phyloP scores from a whole-genome alignment of 768 basidiomycete species.

The Leucocoprinus sp. region DNA sequence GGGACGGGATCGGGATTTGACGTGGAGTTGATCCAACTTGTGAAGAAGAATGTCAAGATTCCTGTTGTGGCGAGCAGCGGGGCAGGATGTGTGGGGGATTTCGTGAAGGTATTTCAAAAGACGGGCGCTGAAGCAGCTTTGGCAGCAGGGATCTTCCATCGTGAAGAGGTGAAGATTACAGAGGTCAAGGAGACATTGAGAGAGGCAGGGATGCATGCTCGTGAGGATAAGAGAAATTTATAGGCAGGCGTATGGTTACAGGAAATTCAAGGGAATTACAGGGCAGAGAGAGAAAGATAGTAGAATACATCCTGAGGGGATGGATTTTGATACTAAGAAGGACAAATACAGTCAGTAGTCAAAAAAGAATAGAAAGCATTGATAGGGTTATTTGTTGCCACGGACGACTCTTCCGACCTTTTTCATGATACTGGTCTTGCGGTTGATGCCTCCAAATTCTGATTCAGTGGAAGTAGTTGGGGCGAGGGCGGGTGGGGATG shows the following conservation, averaged over 20 bases:
- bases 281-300: background rate
- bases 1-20: slow-evolving; percentile 93
- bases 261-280: background rate
- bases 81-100: slow-evolving; percentile 77
- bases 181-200: slow-evolving; percentile 65
- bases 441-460: slow-evolving; percentile 36
- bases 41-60: slow-evolving; percentile 70
- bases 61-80: slow-evolving; percentile 95
- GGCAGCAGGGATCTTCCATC: slow-evolving; percentile 96
- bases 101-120: slow-evolving; percentile 74
- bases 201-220: slow-evolving; percentile 40
- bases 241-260: too few relatives aligned
- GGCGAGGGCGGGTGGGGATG: slow-evolving; percentile 32
- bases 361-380: too few relatives aligned
- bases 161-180: slow-evolving; percentile 75
- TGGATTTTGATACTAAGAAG: too few relatives aligned
- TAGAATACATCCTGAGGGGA: background rate
- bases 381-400: slow-evolving; percentile 34
- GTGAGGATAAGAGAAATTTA: slow-evolving; percentile 14
- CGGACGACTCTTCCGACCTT: slow-evolving; percentile 70
- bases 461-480: slow-evolving; percentile 38
- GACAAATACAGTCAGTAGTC: too few relatives aligned
- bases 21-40: slow-evolving; percentile 67
- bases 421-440: slow-evolving; percentile 75
- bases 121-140: slow-evolving; percentile 86